Conservation (phyloP, 2,329 filamentous ascomycete species). For the Exophiala sideris region DNA sequence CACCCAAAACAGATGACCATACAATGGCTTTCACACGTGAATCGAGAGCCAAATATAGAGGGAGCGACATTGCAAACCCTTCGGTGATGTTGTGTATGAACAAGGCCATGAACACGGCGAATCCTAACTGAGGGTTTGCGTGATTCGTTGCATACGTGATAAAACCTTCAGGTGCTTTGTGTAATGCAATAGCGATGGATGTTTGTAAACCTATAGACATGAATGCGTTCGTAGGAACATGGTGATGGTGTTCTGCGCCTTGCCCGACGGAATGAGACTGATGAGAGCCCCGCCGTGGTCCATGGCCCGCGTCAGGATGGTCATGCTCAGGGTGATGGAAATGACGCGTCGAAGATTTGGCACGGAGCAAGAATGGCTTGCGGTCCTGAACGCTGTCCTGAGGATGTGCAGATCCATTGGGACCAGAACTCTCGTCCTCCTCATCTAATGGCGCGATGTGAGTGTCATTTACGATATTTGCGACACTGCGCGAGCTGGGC, state of each 20-base stretch:
- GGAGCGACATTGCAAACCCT: slow-evolving; percentile 89
- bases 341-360: slow-evolving; percentile 27
- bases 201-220: slow-evolving; percentile 94
- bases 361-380: slow-evolving; percentile 14
- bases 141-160: slow-evolving; percentile 98
- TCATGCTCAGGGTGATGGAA: slow-evolving; percentile 27
- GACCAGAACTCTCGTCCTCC: slow-evolving; percentile 6
- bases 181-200: slow-evolving; percentile 87
- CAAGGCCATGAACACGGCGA: slow-evolving; percentile 89
- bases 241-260: slow-evolving; percentile 69
- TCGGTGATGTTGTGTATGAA: slow-evolving; percentile 99
- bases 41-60: slow-evolving; percentile 84
- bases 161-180: slow-evolving; percentile 86
- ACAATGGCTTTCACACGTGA: slow-evolving; percentile 77
- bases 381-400: slow-evolving; percentile 17
- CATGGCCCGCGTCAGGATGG: slow-evolving; percentile 11
- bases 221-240: slow-evolving; percentile 91
- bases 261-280: slow-evolving; percentile 31
- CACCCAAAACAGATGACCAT: slow-evolving; percentile 79
- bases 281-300: slow-evolving; percentile 15
- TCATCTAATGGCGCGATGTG: slow-evolving; percentile 16
- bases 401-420: not conserved
- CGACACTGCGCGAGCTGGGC: slow-evolving; percentile 14
- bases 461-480: slow-evolving; percentile 4
- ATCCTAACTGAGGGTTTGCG: slow-evolving; percentile 80